Evolutionary conservation across 176 grass and related monocot genomes (phyloP), one percentile per base, ranked within the genome.

Genomic region (Poa annua): DNA sequence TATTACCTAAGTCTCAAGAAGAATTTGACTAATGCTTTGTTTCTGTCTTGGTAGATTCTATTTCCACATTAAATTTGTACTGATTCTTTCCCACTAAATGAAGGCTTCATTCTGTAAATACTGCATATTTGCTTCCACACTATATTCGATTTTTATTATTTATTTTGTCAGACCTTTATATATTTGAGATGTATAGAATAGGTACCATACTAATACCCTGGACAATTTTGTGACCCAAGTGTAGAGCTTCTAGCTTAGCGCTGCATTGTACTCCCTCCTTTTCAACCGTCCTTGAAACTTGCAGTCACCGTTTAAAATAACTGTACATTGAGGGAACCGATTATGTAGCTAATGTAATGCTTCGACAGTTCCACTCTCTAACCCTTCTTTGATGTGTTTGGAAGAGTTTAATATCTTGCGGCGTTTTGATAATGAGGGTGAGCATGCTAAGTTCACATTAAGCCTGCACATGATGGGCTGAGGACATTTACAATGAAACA

Each of bases 391-490:
- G 38, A 48, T 48, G n/a, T 48, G 68, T 48, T 22, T 71, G 14
- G 21, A 48, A 71, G 68, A 71, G 21, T 22, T 71, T 71, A 71
- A 71, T 47, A 26, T 47, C 41, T 71, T 71, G 68, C 24, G 15
- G 21, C 69, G 7, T 73, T 24, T 48, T 22, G 26, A 72, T 72
- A 48, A 72, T 48, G 12, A 72, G 41, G 69, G 44, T 49, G 47
- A 25, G 39, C 39, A 71, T 24, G 39, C 11, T 71, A 44, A 47
- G 41, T 71, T 71, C 38, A 42, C 36, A 47, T 71, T 71, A 71
- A 71, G 67, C 38, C 39, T 71, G n/a, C 68, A 47, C 68, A 71
- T 71, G 39, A 20, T 71, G 67, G 67, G 67, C 39, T 71, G n/a
- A 4, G 39, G 68, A 71, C 36, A 72, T 73, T 73, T 73, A 29